Percentiles rank a stretch among this genome's conserved stretches.
Evolutionary conservation across 1,284 basidiomycete species (phyloP).

Genomic region (Termitomyces sp.): DNA sequence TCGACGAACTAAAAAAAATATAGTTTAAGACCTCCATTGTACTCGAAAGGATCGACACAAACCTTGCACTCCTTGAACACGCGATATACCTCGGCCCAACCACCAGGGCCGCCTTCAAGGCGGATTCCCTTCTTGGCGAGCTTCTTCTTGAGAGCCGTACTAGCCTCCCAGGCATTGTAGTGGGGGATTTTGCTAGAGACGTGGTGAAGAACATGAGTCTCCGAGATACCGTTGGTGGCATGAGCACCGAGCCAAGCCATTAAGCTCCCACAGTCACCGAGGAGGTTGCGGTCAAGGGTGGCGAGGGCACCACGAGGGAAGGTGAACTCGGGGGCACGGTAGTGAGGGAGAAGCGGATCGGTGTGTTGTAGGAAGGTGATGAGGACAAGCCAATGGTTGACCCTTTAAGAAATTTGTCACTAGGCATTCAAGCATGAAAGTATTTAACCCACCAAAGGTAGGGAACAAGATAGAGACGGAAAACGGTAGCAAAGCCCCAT

Average conservation of each 20-base stretch:
- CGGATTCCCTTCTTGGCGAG: constrained; percentile 60
- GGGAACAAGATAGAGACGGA: constrained; percentile 81
- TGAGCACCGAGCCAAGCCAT: constrained; percentile 78
- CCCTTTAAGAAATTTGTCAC: constrained; percentile 29
- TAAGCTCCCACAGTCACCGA: constrained; percentile 72
- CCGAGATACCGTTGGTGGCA: constrained; percentile 83
- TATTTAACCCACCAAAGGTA: constrained; percentile 71
- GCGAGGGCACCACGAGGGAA: constrained; percentile 94
- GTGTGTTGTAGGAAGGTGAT: constrained; percentile 98
- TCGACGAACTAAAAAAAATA: constrained; percentile 68
- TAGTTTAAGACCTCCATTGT: constrained; percentile 5
- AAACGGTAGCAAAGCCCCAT: constrained; percentile 72
- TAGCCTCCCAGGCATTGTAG: constrained; percentile 93
- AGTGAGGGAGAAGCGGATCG: constrained; percentile 92
- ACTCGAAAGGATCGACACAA: constrained; percentile 8
- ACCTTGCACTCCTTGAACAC: constrained; percentile 75
- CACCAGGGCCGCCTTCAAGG: constrained; percentile 61
- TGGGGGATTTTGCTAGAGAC: constrained; percentile 92
- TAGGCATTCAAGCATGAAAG: background rate
- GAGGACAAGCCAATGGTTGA: constrained; percentile 87
- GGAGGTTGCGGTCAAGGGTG: constrained; percentile 86
- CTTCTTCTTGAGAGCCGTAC: constrained; percentile 80
- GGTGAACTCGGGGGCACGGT: constrained; percentile 86
- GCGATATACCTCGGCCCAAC: constrained; percentile 76
- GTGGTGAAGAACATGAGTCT: constrained; percentile 92